These are phyloP conservation scores for Microbotryum saponariae DNA, from an alignment of 1,284 basidiomycete genomes.

Conservation along the genomic window DNA sequence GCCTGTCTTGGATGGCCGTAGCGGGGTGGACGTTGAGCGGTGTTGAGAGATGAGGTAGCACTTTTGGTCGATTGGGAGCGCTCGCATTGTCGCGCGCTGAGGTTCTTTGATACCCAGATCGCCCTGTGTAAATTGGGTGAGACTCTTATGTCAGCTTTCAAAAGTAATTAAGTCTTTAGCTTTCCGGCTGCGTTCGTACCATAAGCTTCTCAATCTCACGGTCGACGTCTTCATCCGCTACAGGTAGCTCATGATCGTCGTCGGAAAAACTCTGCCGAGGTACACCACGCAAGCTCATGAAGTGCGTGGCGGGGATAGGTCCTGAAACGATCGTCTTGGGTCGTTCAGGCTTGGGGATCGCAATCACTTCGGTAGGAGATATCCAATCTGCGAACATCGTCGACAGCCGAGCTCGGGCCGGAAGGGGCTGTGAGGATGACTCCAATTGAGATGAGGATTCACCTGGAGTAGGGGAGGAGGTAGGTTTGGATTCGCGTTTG, in stretches of 20 bases:
- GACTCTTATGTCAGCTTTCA: neutral
- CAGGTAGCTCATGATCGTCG: constrained; percentile 53
- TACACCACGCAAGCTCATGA: constrained; percentile 1
- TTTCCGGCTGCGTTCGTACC: constrained; percentile 44
- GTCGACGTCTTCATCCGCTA: constrained; percentile 43
- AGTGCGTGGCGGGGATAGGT: constrained; percentile 16
- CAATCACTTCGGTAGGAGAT: constrained; percentile 2
- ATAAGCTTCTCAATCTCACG: constrained; percentile 56
- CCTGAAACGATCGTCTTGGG: constrained; percentile 22
- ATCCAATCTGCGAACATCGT: constrained; percentile 34
- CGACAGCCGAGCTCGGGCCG: constrained; percentile 26
- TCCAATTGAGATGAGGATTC: too few species aligned
- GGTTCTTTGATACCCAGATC: constrained; percentile 65
- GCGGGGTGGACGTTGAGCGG: constrained; percentile 46
- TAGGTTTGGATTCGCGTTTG: neutral
- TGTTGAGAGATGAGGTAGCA: constrained; percentile 52
- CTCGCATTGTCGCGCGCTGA: constrained; percentile 58
- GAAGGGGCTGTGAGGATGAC: neutral
- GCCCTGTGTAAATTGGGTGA: constrained; percentile 46
- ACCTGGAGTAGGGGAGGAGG: neutral
- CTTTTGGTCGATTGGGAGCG: constrained; percentile 59
- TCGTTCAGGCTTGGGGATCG: neutral
- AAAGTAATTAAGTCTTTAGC: neutral
- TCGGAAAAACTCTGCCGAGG: constrained; percentile 10
- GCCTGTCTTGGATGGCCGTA: constrained; percentile 41